Conservation (phyloP, 1,139 yeast genomes). For the Hemisphaericaspora lyxosophila region DNA sequence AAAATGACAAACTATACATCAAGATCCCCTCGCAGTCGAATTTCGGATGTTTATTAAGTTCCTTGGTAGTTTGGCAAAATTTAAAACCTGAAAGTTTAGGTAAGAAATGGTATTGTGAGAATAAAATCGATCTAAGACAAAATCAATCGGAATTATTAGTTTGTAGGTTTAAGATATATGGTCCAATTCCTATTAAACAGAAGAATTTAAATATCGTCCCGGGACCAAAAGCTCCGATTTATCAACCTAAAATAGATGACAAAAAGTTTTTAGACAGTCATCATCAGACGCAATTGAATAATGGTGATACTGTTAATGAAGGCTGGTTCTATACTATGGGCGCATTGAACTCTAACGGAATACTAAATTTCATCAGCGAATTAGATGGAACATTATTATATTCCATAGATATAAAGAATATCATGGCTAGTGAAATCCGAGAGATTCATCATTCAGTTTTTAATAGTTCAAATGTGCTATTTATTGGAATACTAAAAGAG, state of each 20-base stretch:
- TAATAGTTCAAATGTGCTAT: conserved; percentile 57
- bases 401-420: conserved; percentile 54
- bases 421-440: conserved; percentile 67
- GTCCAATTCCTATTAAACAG: conserved; percentile 52
- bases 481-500: conserved; percentile 55
- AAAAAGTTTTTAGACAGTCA: conserved; percentile 3
- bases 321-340: conserved; percentile 83
- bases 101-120: conserved; percentile 54
- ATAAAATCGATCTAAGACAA: conserved; percentile 27
- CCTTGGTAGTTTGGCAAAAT: conserved; percentile 64
- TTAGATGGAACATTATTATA: conserved; percentile 67
- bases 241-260: conserved; percentile 25
- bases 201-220: conserved; percentile 40
- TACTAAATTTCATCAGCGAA: conserved; percentile 61
- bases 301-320: conserved; percentile 30
- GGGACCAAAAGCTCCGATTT: conserved; percentile 50
- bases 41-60: conserved; percentile 50
- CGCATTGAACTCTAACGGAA: conserved; percentile 65
- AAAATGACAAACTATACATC: conserved; percentile 48
- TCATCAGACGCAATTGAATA: background rate
- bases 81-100: conserved; percentile 57
- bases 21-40: conserved; percentile 42
- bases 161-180: conserved; percentile 64
- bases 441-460: conserved; percentile 68
- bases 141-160: conserved; percentile 45